phyloP scores from a whole-genome alignment of 495 filamentous ascomycete species.

The Aspergillus cristatus region DNA sequence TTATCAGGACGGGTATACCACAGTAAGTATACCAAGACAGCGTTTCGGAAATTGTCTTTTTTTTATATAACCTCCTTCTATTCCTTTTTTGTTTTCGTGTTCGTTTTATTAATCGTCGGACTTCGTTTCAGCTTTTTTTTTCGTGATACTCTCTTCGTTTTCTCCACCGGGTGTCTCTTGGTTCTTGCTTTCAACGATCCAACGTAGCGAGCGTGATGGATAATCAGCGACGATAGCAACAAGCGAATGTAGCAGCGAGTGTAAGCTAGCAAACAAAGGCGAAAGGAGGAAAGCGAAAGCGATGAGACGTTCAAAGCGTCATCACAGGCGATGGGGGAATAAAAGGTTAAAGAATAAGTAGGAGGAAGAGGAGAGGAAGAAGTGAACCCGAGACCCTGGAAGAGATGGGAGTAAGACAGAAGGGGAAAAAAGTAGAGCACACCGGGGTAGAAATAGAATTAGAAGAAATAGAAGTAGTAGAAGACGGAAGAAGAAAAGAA shows the following conservation, averaged over 20 bases:
- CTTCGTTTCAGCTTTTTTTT: too few species aligned
- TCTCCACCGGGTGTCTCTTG: too few species aligned
- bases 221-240: neutral
- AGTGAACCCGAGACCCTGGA: neutral
- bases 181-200: too few species aligned
- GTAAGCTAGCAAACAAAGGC: neutral
- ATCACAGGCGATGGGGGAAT: neutral
- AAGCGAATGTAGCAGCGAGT: neutral
- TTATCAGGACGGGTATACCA: too few species aligned
- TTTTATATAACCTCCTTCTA: neutral
- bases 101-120: neutral
- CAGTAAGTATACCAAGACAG: neutral
- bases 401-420: too few species aligned
- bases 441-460: too few species aligned
- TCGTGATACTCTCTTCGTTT: too few species aligned
- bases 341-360: neutral
- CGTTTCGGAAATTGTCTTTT: neutral
- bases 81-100: neutral
- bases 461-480: too few species aligned
- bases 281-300: neutral
- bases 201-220: constrained; percentile 1
- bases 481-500: too few species aligned
- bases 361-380: neutral
- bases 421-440: too few species aligned
- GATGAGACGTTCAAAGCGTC: neutral